Base-by-base conservation (phyloP, 176 grass and related monocot species). In the Chrysopogon serrulatus region DNA sequence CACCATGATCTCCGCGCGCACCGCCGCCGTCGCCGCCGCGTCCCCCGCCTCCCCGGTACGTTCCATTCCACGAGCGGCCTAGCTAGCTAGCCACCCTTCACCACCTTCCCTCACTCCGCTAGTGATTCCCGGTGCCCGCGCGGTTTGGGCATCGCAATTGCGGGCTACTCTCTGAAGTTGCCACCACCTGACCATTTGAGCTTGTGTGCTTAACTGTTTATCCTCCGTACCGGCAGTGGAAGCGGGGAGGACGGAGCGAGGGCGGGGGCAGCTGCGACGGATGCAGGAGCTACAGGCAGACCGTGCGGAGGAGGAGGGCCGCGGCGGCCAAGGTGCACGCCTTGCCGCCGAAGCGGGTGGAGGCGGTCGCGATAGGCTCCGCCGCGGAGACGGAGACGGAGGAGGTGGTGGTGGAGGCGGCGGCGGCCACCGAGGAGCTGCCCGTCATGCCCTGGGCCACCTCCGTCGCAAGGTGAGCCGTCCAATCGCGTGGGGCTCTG, bases 381-480 rank as follows among this genome's bases (percentile, higher is more conserved):
- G 66, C 73, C 31, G 82, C 81, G 49, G 64, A 41, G 76, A 54
- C 69, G 21, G 87, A 88, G 80, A 35, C 80, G 79, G 85, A 65
- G 73, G 73, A 56, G 33, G 73, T 40, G 35, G 40, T 14, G 27
- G 33, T 27, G 40, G 79, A 72, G 8, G 88, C 67, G 87, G 86
- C 27, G 86, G 87, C 34, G 80, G 83, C 89, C 64, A 75, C 83
- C 4, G 91, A 96, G 84, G 91, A 99, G 43, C 83, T 79, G 18
- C 91, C 85, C 5, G 93, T 99, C 83, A 99, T 87, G 56, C 96
- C 96, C 2, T 99, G 91, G 93, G 75, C 87, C 77, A 51, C 84
- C 86, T 92, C 96, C 67, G 91, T 99, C 51, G 91, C 96, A 73
- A 99, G 96, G 96, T 99, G 89, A 81, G 79, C 63, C 28, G 34